These are phyloP conservation scores for Phytophthora pinifolia DNA, from an alignment of 352 stramenopile genomes.

Conservation along the genomic window DNA sequence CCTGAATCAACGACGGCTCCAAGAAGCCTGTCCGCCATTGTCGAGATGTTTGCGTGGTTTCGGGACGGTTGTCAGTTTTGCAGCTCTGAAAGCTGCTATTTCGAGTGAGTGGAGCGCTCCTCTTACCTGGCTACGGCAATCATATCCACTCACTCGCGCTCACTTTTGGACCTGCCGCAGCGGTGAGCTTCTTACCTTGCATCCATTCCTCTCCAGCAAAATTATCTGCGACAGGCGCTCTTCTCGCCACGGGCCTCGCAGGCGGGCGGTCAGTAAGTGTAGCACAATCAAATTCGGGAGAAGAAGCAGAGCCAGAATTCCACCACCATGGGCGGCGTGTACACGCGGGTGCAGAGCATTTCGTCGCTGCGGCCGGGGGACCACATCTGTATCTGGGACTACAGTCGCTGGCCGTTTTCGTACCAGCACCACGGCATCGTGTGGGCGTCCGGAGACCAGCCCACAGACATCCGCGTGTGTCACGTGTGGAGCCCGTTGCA, in stretches of 20 bases:
- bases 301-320: neutral
- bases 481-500: slow-evolving; percentile 74
- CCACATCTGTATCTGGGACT: slow-evolving; percentile 78
- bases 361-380: slow-evolving; percentile 63
- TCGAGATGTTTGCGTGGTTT: neutral
- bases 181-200: neutral
- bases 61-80: neutral
- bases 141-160: slow-evolving; percentile 1
- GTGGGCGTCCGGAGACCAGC: slow-evolving; percentile 49
- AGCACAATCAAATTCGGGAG: slow-evolving; percentile 8
- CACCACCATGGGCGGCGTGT: slow-evolving; percentile 53
- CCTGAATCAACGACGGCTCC: neutral
- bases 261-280: too few species aligned
- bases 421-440: slow-evolving; percentile 83
- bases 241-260: slow-evolving; percentile 6
- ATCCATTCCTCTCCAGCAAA: slow-evolving; percentile 23
- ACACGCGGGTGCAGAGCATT: slow-evolving; percentile 60
- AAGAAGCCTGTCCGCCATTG: slow-evolving; percentile 7
- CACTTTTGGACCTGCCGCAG: slow-evolving; percentile 15
- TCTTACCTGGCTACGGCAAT: too few species aligned
- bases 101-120: too few species aligned
- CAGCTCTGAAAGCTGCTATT: too few species aligned
- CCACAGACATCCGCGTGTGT: slow-evolving; percentile 57
- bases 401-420: slow-evolving; percentile 70
- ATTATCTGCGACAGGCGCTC: slow-evolving; percentile 31